Conservation (phyloP, 2,329 filamentous ascomycete species). For the Bipolaris victoriae region DNA sequence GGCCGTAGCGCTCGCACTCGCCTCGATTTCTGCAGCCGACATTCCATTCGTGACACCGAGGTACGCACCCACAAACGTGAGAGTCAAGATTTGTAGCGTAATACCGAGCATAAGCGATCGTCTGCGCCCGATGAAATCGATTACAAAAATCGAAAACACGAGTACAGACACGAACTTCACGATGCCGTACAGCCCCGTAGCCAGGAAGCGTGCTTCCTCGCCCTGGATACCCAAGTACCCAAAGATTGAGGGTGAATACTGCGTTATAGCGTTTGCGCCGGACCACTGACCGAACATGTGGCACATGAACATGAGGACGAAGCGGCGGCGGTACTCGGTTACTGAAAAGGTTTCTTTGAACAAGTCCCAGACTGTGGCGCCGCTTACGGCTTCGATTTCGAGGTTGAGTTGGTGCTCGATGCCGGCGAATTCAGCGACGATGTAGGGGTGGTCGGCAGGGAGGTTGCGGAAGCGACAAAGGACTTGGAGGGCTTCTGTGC, state of each 20-base stretch:
- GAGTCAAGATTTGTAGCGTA: background rate
- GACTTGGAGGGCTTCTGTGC: background rate
- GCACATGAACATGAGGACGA: background rate
- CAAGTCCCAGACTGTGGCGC: background rate
- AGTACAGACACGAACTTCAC: background rate
- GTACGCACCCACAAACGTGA: background rate
- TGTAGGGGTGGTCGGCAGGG: background rate
- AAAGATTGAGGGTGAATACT: background rate
- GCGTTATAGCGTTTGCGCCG: background rate
- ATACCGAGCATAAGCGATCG: background rate
- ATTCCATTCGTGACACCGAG: background rate
- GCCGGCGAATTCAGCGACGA: background rate
- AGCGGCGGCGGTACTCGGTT: background rate
- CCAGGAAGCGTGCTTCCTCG: background rate
- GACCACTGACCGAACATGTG: background rate
- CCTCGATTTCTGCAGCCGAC: background rate
- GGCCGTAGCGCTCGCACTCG: background rate
- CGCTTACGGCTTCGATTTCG: background rate
- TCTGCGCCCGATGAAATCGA: background rate
- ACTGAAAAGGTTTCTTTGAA: background rate
- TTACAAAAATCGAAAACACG: background rate
- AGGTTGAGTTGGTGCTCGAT: background rate
- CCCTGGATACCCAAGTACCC: background rate
- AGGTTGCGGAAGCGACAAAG: background rate
- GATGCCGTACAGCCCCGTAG: background rate